phyloP scores from a whole-genome alignment of 2,329 filamentous ascomycete species.

The Xylariaceae sp. region DNA sequence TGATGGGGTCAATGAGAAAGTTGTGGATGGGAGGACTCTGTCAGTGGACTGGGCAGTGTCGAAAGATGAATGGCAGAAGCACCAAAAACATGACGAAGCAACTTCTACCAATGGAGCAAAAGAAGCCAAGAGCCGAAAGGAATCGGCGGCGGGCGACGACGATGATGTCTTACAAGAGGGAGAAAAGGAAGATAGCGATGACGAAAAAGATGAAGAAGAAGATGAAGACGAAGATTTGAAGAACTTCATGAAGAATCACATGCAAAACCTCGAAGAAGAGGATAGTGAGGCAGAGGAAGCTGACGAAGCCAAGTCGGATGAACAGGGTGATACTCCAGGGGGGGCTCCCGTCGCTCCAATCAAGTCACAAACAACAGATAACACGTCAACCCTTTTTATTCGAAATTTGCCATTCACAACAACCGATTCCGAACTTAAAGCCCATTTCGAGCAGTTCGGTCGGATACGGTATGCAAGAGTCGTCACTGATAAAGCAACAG shows the following conservation, averaged over 20 bases:
- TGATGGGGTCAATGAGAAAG: slow-evolving; percentile 83
- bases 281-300: slow-evolving; percentile 56
- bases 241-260: slow-evolving; percentile 64
- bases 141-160: slow-evolving; percentile 33
- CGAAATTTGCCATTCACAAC: slow-evolving; percentile 92
- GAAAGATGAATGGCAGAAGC: slow-evolving; percentile 80
- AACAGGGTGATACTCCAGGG: slow-evolving; percentile 47
- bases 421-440: slow-evolving; percentile 80
- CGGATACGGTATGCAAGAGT: slow-evolving; percentile 88
- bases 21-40: slow-evolving; percentile 83
- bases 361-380: slow-evolving; percentile 58
- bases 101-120: slow-evolving; percentile 29
- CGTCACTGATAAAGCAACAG: slow-evolving; percentile 84
- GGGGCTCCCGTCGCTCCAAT: slow-evolving; percentile 15
- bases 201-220: slow-evolving; percentile 47
- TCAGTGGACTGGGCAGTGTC: slow-evolving; percentile 98
- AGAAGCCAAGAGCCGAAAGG: slow-evolving; percentile 33
- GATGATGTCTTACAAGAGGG: slow-evolving; percentile 36
- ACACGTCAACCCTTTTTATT: slow-evolving; percentile 83
- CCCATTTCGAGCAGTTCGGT: slow-evolving; percentile 89
- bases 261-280: slow-evolving; percentile 63
- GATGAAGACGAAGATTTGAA: slow-evolving; percentile 47
- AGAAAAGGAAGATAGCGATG: slow-evolving; percentile 48
- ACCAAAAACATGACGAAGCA: slow-evolving; percentile 60
- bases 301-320: slow-evolving; percentile 44